Percentiles rank a stretch among this genome's conserved stretches.
phyloP scores from a whole-genome alignment of 106 monocot genomes.

The Dendrobium huoshanense region DNA sequence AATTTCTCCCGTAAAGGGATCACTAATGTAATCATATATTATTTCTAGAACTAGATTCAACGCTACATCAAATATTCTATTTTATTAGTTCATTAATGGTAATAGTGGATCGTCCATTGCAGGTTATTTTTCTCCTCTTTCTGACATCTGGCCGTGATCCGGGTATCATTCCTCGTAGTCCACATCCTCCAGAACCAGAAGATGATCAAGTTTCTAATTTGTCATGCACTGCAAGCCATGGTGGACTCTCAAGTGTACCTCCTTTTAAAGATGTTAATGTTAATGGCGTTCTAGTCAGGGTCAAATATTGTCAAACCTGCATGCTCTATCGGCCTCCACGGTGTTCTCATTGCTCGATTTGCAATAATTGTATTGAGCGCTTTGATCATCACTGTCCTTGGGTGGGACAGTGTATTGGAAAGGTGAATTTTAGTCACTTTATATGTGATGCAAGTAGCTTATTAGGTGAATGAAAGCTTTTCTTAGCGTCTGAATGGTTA shows the following conservation, averaged over 20 bases:
- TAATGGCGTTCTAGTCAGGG: constrained; percentile 4
- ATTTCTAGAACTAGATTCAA: not conserved
- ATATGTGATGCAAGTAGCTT: not conserved
- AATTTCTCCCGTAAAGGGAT: not conserved
- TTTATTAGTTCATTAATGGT: not conserved
- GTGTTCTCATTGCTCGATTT: constrained; percentile 14
- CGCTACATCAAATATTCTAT: not conserved
- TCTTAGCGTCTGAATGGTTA: not conserved
- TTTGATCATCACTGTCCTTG: constrained; percentile 18
- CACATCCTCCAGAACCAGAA: constrained; percentile 27
- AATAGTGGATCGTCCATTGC: not conserved
- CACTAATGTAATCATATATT: not conserved
- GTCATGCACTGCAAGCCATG: constrained; percentile 1
- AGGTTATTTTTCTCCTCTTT: constrained; percentile 35
- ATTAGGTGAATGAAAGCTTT: not conserved
- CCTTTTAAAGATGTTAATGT: constrained; percentile 8
- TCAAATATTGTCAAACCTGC: constrained; percentile 15
- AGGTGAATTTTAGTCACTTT: not conserved
- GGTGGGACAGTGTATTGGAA: constrained; percentile 15
- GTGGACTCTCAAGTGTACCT: constrained; percentile 2
- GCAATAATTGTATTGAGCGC: constrained; percentile 16
- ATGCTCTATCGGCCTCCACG: constrained; percentile 15
- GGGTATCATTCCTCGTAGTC: constrained; percentile 37
- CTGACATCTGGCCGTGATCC: constrained; percentile 36
- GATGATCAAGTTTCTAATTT: constrained; percentile 3